Evolutionary conservation across 2,329 filamentous ascomycete species (phyloP).

Genomic region (Fusarium buxicola): DNA sequence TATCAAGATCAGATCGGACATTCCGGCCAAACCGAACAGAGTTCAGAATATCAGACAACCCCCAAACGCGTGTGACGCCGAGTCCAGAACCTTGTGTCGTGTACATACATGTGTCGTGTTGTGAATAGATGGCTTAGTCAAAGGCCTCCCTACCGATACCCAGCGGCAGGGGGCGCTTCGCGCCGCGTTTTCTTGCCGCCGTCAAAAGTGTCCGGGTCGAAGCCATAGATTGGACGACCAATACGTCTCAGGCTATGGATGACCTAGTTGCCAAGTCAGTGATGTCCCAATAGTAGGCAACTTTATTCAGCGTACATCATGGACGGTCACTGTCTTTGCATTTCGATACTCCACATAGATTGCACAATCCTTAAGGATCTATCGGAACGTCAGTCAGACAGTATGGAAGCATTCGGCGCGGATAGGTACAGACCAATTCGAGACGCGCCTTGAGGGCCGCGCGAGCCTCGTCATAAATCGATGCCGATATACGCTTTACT

Average conservation of each 20-base stretch:
- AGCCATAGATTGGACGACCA: conserved; percentile 68
- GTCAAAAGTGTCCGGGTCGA: conserved; percentile 58
- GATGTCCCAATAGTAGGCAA: neutral
- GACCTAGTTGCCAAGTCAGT: conserved; percentile 57
- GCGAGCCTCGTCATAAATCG: conserved; percentile 73
- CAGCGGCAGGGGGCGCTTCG: too few relatives aligned
- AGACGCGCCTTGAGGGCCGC: conserved; percentile 63
- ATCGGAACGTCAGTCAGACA: conserved; percentile 16
- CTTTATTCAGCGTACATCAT: conserved; percentile 63
- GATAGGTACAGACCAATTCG: conserved; percentile 52
- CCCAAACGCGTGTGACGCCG: conserved; percentile 19
- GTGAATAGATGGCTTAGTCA: too few relatives aligned
- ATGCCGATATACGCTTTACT: conserved; percentile 76
- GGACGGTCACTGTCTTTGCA: conserved; percentile 71
- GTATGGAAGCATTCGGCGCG: neutral
- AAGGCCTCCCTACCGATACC: too few relatives aligned
- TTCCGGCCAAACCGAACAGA: neutral
- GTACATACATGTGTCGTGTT: too few relatives aligned
- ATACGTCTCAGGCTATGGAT: conserved; percentile 61
- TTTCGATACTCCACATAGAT: conserved; percentile 64
- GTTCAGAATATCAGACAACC: neutral
- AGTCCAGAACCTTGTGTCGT: neutral
- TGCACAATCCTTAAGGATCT: conserved; percentile 66
- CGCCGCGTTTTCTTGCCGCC: conserved; percentile 7
- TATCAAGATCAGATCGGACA: neutral